Conservation (phyloP, 768 basidiomycete genomes). For the Xanthoconium stramineum region DNA sequence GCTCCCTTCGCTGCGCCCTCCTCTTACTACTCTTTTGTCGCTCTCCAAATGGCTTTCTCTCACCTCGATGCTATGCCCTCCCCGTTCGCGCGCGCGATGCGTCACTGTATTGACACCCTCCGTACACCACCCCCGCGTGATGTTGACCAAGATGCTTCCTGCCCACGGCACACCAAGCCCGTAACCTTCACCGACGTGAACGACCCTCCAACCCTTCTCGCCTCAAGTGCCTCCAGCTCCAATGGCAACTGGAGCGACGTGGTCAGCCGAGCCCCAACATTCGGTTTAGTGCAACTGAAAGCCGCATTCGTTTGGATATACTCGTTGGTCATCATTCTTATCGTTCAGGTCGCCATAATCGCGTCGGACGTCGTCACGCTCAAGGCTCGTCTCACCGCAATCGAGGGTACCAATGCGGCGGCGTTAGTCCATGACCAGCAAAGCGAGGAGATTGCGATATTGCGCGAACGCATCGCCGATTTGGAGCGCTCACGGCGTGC, state of each 20-base stretch:
- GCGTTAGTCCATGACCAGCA: background rate
- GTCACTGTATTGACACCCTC: background rate
- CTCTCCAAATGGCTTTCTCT: conserved; percentile 4
- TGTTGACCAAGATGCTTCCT: background rate
- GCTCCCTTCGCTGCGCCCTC: background rate
- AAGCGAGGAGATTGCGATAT: conserved; percentile 1
- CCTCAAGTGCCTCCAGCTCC: background rate
- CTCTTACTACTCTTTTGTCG: background rate
- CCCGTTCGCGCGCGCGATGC: background rate
- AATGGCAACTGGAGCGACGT: background rate
- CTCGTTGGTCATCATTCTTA: conserved; percentile 1
- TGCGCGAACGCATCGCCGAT: conserved; percentile 5
- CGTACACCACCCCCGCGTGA: background rate
- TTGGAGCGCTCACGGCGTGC: conserved; percentile 9
- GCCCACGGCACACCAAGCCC: background rate
- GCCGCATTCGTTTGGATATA: conserved; percentile 5
- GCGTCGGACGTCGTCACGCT: conserved; percentile 15
- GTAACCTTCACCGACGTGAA: background rate
- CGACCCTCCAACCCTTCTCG: background rate
- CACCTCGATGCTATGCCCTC: background rate
- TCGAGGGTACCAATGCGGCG: conserved; percentile 6
- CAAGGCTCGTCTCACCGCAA: conserved; percentile 14
- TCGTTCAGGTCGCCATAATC: conserved; percentile 1
- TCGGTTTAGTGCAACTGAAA: conserved; percentile 2
- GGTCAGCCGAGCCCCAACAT: background rate